Evolutionary conservation across 352 stramenopile species (phyloP).

Genomic region (Paralagenidium karlingii): DNA sequence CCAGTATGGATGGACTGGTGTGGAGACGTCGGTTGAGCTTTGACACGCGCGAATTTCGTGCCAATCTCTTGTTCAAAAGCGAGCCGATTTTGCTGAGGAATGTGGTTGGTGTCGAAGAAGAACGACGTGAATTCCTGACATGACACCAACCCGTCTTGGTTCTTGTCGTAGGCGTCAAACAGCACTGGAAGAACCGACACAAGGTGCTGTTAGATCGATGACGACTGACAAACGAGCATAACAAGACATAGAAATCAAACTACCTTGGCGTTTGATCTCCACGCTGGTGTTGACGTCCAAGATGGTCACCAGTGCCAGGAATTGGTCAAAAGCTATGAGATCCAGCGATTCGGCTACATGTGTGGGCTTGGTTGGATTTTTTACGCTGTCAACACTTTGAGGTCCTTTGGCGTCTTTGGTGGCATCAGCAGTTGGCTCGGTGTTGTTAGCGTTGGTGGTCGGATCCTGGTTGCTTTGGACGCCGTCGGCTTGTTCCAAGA

Average conservation of each 20-base stretch:
- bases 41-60: no score
- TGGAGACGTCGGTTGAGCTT: no score
- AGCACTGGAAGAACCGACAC: slow-evolving; percentile 10
- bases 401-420: no score
- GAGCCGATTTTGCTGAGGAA: no score
- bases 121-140: no score
- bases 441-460: no score
- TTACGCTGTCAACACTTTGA: background rate
- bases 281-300: slow-evolving; percentile 25
- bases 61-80: no score
- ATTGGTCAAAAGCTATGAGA: slow-evolving; percentile 11
- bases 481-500: no score
- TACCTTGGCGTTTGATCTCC: slow-evolving; percentile 17
- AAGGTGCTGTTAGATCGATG: background rate
- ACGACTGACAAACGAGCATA: background rate
- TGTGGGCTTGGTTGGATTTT: slow-evolving; percentile 1
- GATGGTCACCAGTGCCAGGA: slow-evolving; percentile 17
- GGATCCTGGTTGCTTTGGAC: no score
- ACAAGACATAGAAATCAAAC: background rate
- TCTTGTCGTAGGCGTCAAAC: slow-evolving; percentile 25
- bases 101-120: no score
- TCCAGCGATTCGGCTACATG: background rate
- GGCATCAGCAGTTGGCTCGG: no score
- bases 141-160: slow-evolving; percentile 14
- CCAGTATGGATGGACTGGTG: no score